Conservation (phyloP, 805 yeast species). For the Ogataea sp. region DNA sequence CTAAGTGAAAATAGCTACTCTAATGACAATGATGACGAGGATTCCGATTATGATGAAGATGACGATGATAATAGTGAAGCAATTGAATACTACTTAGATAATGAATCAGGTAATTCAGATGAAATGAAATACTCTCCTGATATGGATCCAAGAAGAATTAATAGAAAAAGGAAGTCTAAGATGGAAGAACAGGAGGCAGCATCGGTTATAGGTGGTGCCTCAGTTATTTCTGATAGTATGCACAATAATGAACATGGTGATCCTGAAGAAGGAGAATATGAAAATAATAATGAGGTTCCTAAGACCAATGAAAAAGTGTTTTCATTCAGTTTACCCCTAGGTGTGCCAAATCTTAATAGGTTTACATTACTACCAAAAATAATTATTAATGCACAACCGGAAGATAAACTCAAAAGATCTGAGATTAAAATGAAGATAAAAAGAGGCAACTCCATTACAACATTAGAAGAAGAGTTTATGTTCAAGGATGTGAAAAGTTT, state of each 20-base stretch:
- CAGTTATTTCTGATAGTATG: neutral
- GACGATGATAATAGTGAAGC: neutral
- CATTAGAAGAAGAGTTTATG: slow-evolving; percentile 54
- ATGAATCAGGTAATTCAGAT: slow-evolving; percentile 1
- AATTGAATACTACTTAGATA: neutral
- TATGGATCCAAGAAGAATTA: neutral
- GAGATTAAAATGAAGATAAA: slow-evolving; percentile 33
- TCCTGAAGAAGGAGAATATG: neutral
- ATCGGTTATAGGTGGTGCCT: slow-evolving; percentile 12
- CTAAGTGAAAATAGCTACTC: too few species aligned
- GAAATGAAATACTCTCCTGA: neutral
- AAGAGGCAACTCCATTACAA: slow-evolving; percentile 50
- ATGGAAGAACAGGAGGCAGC: slow-evolving; percentile 7
- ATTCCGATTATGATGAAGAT: slow-evolving; percentile 1
- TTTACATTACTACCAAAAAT: too few species aligned
- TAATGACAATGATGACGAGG: neutral
- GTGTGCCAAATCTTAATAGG: slow-evolving; percentile 25
- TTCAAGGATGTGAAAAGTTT: slow-evolving; percentile 48
- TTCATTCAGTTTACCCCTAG: slow-evolving; percentile 54
- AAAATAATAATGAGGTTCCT: neutral
- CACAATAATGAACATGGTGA: neutral
- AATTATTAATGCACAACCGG: slow-evolving; percentile 7
- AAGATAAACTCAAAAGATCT: slow-evolving; percentile 20
- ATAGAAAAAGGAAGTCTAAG: neutral
- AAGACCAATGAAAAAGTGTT: slow-evolving; percentile 31